A percentile compares a stretch with the other conserved stretches of the same genome.
These are phyloP conservation scores for Tetracladium maxilliforme DNA, from an alignment of 2,329 filamentous ascomycete species.

Conservation along the genomic window DNA sequence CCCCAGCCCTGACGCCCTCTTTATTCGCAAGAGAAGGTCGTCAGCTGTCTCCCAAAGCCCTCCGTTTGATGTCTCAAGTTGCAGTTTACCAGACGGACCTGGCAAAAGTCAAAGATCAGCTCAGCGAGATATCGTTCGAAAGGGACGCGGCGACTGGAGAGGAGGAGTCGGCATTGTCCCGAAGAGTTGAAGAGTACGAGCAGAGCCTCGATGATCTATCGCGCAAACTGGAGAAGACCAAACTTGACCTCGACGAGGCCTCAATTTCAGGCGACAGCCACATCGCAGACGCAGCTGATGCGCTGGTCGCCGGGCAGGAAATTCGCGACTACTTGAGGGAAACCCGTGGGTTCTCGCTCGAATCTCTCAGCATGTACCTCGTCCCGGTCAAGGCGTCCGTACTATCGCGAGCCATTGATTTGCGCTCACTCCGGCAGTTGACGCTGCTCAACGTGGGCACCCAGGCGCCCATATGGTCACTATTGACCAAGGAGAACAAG, in stretches of 20 bases:
- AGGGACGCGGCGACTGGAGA: no score
- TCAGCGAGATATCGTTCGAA: no score
- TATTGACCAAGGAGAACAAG: constrained; percentile 38
- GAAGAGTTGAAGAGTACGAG: no score
- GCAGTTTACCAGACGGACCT: no score
- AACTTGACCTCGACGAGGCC: constrained; percentile 19
- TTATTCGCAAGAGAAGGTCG: no score
- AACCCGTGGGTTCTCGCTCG: constrained; percentile 41
- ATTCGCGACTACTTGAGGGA: constrained; percentile 38
- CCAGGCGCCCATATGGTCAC: constrained; percentile 43
- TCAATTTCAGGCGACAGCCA: constrained; percentile 17
- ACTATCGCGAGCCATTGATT: constrained; percentile 37
- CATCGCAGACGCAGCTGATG: constrained; percentile 7
- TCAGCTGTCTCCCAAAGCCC: no score
- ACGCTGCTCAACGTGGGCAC: constrained; percentile 49
- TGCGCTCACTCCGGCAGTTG: constrained; percentile 38
- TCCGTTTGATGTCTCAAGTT: no score
- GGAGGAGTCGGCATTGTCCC: no score
- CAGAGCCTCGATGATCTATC: no score
- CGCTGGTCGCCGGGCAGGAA: constrained; percentile 7
- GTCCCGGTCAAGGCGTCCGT: constrained; percentile 45
- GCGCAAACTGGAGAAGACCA: no score
- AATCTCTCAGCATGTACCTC: constrained; percentile 38
- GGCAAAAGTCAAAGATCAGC: no score
- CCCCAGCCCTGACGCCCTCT: no score